A percentile compares a stretch with the other conserved stretches of the same genome.
These are phyloP conservation scores for Calonectria henricotiae DNA, from an alignment of 2,329 filamentous ascomycete species.

Conservation along the genomic window DNA sequence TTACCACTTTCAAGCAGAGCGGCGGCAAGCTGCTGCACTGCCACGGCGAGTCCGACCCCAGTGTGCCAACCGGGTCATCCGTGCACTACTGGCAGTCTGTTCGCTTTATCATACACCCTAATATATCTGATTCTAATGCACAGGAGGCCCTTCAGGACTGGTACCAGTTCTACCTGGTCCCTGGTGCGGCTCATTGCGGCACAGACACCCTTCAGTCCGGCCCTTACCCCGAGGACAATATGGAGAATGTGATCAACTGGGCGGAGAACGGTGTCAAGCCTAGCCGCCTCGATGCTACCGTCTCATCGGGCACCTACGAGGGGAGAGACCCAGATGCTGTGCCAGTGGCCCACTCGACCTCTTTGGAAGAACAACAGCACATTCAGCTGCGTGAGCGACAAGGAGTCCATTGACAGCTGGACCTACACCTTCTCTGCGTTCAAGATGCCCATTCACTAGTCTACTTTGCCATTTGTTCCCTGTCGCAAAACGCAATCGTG, in stretches of 20 bases:
- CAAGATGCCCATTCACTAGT: constrained; percentile 39
- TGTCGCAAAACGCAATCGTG: background rate
- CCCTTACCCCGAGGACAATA: constrained; percentile 71
- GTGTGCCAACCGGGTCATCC: constrained; percentile 69
- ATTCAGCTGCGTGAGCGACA: constrained; percentile 39
- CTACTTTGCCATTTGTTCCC: no score
- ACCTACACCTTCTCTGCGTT: constrained; percentile 41
- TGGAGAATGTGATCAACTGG: constrained; percentile 81
- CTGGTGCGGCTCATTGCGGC: constrained; percentile 69
- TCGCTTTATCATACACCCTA: constrained; percentile 61
- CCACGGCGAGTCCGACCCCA: constrained; percentile 72
- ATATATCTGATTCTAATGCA: constrained; percentile 55
- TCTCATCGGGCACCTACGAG: constrained; percentile 35
- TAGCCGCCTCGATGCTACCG: constrained; percentile 58
- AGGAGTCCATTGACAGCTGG: constrained; percentile 41
- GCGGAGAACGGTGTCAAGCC: constrained; percentile 71
- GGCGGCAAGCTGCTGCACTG: constrained; percentile 74
- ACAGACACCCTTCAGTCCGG: constrained; percentile 64
- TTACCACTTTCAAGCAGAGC: constrained; percentile 65
- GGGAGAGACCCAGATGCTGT: constrained; percentile 58
- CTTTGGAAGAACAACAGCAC: constrained; percentile 31
- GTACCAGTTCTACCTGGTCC: constrained; percentile 71
- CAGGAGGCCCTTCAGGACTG: constrained; percentile 66
- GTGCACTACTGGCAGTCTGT: constrained; percentile 72
- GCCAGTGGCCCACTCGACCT: constrained; percentile 57